A percentile compares a stretch with the other conserved stretches of the same genome.
These are phyloP conservation scores for Trichophyton schoenleinii DNA, from an alignment of 2,329 filamentous ascomycete genomes.

Conservation along the genomic window DNA sequence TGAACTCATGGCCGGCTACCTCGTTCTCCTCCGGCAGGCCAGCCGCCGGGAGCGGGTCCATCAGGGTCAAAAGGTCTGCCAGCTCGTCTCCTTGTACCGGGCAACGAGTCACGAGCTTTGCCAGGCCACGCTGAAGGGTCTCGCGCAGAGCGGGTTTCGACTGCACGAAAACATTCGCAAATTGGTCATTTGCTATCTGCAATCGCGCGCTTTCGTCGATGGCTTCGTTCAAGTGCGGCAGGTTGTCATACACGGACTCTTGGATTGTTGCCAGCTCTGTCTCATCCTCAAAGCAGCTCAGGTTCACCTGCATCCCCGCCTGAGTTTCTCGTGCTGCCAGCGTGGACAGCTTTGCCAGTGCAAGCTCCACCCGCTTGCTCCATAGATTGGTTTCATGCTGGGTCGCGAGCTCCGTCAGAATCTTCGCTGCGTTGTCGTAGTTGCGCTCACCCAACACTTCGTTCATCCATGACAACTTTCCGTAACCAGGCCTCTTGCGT, in stretches of 20 bases:
- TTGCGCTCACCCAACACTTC: conserved; percentile 68
- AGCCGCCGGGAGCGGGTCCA: conserved; percentile 42
- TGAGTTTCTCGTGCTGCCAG: conserved; percentile 47
- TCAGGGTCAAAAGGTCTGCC: conserved; percentile 59
- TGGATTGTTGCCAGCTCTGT: conserved; percentile 66
- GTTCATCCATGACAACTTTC: conserved; percentile 88
- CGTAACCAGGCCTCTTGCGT: conserved; percentile 55
- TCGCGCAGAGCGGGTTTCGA: conserved; percentile 55
- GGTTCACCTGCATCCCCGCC: conserved; percentile 25
- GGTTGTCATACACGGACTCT: conserved; percentile 58
- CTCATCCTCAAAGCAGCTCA: conserved; percentile 48
- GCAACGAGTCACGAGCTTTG: conserved; percentile 57
- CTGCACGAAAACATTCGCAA: conserved; percentile 41
- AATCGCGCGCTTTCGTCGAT: conserved; percentile 70
- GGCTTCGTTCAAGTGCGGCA: conserved; percentile 57
- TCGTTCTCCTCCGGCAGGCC: conserved; percentile 33
- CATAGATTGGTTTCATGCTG: conserved; percentile 67
- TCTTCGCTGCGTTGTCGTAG: conserved; percentile 58
- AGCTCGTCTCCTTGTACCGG: conserved; percentile 48
- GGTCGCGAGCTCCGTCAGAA: conserved; percentile 57
- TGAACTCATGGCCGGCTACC: conserved; percentile 53
- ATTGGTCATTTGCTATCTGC: conserved; percentile 61
- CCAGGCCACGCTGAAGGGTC: conserved; percentile 58
- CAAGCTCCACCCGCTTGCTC: conserved; percentile 88
- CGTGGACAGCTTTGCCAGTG: conserved; percentile 68